Percentiles rank a stretch among this genome's conserved stretches.
Evolutionary conservation across 169 alveolate genomes (phyloP).

Genomic region (Plasmodium vivax): DNA sequence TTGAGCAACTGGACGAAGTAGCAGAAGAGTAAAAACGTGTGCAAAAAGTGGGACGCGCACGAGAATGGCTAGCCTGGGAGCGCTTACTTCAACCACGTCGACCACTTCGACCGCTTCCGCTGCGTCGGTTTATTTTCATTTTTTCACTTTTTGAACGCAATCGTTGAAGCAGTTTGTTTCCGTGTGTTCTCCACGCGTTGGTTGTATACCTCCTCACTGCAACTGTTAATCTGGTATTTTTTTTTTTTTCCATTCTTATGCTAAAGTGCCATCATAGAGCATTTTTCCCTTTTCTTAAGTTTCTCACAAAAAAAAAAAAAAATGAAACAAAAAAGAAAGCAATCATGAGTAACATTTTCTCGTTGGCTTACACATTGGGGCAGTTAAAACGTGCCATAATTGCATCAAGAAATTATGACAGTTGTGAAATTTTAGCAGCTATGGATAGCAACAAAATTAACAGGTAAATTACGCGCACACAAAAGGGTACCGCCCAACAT

Average conservation of each 20-base stretch:
- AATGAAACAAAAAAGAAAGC: not conserved
- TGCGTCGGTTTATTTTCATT: not conserved
- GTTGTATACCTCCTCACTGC: not conserved
- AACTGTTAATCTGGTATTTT: not conserved
- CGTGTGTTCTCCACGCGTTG: not conserved
- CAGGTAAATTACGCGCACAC: not conserved
- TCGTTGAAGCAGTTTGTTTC: not conserved
- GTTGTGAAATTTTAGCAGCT: not conserved
- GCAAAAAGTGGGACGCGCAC: not conserved
- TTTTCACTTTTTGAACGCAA: not conserved
- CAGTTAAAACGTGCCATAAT: not conserved
- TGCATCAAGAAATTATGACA: not conserved
- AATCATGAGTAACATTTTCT: not conserved
- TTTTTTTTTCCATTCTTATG: not conserved
- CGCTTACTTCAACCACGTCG: not conserved
- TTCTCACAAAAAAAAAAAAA: not conserved
- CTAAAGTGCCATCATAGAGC: not conserved
- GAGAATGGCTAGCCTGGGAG: not conserved
- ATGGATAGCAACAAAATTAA: not conserved
- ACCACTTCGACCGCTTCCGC: not conserved
- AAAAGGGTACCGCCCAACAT: not conserved
- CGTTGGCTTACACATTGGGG: not conserved
- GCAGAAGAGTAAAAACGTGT: slow-evolving; percentile 29
- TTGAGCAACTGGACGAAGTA: slow-evolving; percentile 51
- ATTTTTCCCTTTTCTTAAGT: not conserved